A percentile compares a stretch with the other conserved stretches of the same genome.
phyloP scores from a whole-genome alignment of 2,329 filamentous ascomycete species.

The Neofusicoccum parvum region DNA sequence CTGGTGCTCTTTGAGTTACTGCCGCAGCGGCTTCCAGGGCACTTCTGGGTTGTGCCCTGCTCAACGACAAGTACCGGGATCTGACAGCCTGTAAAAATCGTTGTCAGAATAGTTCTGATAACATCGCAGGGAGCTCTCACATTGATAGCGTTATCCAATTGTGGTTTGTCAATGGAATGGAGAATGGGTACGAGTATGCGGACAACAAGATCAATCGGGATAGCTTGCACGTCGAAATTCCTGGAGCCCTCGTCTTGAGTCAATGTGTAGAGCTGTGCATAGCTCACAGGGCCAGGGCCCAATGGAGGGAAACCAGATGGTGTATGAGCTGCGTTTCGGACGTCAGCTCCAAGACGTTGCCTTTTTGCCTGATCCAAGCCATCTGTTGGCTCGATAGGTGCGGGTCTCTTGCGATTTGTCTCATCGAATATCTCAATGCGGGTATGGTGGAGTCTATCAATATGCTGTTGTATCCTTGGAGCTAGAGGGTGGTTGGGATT shows the following conservation, averaged over 20 bases:
- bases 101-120: not conserved
- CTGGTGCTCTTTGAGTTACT: constrained; percentile 31
- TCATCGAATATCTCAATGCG: constrained; percentile 81
- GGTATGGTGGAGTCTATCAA: constrained; percentile 79
- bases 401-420: constrained; percentile 72
- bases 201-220: constrained; percentile 74
- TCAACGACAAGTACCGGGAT: constrained; percentile 43
- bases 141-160: constrained; percentile 73
- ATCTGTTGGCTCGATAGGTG: constrained; percentile 70
- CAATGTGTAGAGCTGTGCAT: constrained; percentile 84
- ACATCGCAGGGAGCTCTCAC: constrained; percentile 47
- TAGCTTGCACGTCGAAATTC: constrained; percentile 78
- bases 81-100: constrained; percentile 41
- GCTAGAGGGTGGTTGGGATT: constrained; percentile 77
- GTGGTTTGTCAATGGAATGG: constrained; percentile 67
- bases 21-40: constrained; percentile 34
- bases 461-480: constrained; percentile 80
- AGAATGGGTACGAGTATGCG: constrained; percentile 82
- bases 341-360: constrained; percentile 65
- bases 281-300: constrained; percentile 72
- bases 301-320: constrained; percentile 67
- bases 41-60: constrained; percentile 31
- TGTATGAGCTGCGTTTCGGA: constrained; percentile 44
- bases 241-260: constrained; percentile 74
- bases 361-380: constrained; percentile 78